phyloP scores from a whole-genome alignment of 2,329 filamentous ascomycete genomes.

The Aquanectria penicillioides region DNA sequence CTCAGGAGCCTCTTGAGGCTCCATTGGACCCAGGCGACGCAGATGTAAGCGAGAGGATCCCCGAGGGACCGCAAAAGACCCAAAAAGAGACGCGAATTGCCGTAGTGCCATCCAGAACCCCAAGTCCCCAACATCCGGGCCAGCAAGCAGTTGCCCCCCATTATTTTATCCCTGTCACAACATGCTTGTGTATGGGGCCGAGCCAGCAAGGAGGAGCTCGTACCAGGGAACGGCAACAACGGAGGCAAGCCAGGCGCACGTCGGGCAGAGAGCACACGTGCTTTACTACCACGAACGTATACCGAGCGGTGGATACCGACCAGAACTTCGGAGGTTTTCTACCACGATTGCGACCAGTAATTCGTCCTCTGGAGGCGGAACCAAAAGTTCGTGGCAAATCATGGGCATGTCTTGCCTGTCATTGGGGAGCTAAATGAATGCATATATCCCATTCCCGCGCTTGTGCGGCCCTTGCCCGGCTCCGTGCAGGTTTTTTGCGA shows the following conservation, averaged over 20 bases:
- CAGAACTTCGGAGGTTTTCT: conserved; percentile 1
- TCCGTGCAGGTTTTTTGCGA: not conserved
- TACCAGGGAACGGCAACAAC: not conserved
- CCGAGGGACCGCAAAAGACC: not conserved
- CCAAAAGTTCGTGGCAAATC: not conserved
- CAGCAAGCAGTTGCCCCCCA: conserved; percentile 7
- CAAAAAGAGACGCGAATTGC: conserved; percentile 10
- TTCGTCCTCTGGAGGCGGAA: not conserved
- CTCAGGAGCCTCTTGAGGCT: not conserved
- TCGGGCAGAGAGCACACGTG: conserved; percentile 18
- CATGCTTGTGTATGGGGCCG: not conserved
- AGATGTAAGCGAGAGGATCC: not conserved
- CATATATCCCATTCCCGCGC: not conserved
- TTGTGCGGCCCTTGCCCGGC: not conserved
- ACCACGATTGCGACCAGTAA: not conserved
- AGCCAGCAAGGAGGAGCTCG: not conserved
- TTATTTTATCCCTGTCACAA: not conserved
- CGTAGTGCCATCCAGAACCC: conserved; percentile 7
- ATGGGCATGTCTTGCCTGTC: not conserved
- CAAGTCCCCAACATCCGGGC: conserved; percentile 5
- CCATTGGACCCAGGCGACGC: not conserved
- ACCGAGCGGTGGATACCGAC: conserved; percentile 20
- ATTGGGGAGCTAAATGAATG: not conserved
- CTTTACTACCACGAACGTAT: conserved; percentile 14
- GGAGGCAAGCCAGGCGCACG: not conserved